Evolutionary conservation across 1,284 basidiomycete species (phyloP), one percentile per base, ranked within the genome.

Genomic region (Marasmius fiardii): DNA sequence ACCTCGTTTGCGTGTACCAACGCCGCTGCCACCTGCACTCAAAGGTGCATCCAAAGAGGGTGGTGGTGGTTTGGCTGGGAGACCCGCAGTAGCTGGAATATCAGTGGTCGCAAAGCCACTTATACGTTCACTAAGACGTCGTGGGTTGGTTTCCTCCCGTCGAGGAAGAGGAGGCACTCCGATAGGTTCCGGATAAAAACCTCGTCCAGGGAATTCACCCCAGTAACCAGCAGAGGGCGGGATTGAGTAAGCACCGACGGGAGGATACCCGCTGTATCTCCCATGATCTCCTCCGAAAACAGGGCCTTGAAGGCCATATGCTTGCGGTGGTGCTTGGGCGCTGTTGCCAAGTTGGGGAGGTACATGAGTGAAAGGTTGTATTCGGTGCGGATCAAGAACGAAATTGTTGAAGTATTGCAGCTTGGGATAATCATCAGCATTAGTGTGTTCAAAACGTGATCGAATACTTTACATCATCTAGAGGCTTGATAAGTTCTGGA

Each of bases 371-470:
- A 90, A 91, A 1, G 93, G 92, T 66, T 93, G 90, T 54, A 95
- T 89, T 61, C 88, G 90, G 65, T 94, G 90, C 52, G 94, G 95
- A 73, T 97, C 94, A 57, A 96, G 82, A 28, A 90, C 91, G 68
- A 95, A 97, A 69, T 91, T 93, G 72, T 97, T 96, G 77, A 93
- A 93, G 69, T 90, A 91, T 33, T 89, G 82, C 58, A 94, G 71
- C 92, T 95, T 64, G 37, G n/a, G 62, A 4, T 57, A 57, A 58
- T 62, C 33, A 58, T 56, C 23, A 60, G 53, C 18, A 52, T 57
- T 48, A 64, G 3, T 43, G 33, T 53, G 47, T 57, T 51, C 59
- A 55, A 45, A 21, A 51, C 33, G 18, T 44, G 56, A 43, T 16
- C 34, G 24, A 33, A 28, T 20, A 34, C 54, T 71, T 67, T 70